Evolutionary conservation across 768 basidiomycete genomes (phyloP).

Genomic region (Lentinula guzmanii): DNA sequence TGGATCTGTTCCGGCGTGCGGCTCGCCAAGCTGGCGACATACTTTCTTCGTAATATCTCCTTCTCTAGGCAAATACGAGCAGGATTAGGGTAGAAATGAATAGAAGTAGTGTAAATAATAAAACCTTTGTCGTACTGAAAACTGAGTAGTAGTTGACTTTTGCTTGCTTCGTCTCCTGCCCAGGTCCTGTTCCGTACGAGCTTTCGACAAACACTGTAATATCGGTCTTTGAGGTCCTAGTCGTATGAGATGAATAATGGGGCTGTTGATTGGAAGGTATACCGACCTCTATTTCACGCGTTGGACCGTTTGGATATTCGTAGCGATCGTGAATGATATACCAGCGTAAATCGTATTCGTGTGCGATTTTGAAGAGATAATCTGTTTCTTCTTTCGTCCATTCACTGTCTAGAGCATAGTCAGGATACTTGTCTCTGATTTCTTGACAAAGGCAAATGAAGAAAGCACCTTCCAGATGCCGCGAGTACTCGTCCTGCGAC

Average conservation of each 20-base stretch:
- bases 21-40: slow-evolving; percentile 79
- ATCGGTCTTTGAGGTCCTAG: slow-evolving; percentile 91
- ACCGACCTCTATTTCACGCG: slow-evolving; percentile 59
- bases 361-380: slow-evolving; percentile 77
- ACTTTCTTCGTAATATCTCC: slow-evolving; percentile 83
- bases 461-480: slow-evolving; percentile 63
- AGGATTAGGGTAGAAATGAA: background rate
- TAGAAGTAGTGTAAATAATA: background rate
- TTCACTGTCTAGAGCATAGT: slow-evolving; percentile 47
- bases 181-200: slow-evolving; percentile 82
- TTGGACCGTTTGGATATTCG: slow-evolving; percentile 51
- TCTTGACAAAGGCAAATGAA: background rate
- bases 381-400: slow-evolving; percentile 96
- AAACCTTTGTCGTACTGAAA: slow-evolving; percentile 88
- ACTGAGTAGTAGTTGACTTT: slow-evolving; percentile 58
- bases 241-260: background rate
- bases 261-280: background rate
- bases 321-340: slow-evolving; percentile 90
- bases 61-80: slow-evolving; percentile 45
- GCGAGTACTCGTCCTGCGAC: slow-evolving; percentile 82
- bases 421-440: background rate
- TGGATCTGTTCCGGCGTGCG: slow-evolving; percentile 86
- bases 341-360: slow-evolving; percentile 85
- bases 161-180: slow-evolving; percentile 72
- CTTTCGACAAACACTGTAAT: slow-evolving; percentile 87